Conservation (phyloP, 2,329 filamentous ascomycete genomes). For the Tolypocladium ovalisporum region DNA sequence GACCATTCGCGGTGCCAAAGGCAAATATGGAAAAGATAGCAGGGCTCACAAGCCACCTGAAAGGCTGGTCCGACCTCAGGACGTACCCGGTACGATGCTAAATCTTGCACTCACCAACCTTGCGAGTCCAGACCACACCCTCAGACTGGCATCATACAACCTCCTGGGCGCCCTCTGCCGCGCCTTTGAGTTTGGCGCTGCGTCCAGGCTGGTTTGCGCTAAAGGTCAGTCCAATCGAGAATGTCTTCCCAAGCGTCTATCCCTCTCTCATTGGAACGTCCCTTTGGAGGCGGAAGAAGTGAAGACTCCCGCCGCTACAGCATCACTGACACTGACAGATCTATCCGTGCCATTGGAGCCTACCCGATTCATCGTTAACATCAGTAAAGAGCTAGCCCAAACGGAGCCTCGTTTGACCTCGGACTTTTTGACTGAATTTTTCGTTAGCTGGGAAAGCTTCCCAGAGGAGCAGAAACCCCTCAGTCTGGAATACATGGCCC, state of each 20-base stretch:
- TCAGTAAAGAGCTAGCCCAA: slow-evolving; percentile 51
- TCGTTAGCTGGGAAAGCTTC: slow-evolving; percentile 61
- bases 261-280: not conserved
- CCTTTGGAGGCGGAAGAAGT: not conserved
- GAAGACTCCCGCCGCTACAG: not conserved
- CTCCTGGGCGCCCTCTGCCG: slow-evolving; percentile 55
- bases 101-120: slow-evolving; percentile 59
- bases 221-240: slow-evolving; percentile 35
- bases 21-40: slow-evolving; percentile 53
- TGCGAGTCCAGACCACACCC: slow-evolving; percentile 46
- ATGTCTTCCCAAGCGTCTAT: not conserved
- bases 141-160: slow-evolving; percentile 57
- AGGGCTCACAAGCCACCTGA: slow-evolving; percentile 51
- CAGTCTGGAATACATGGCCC: slow-evolving; percentile 59
- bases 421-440: slow-evolving; percentile 64
- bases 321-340: slow-evolving; percentile 26
- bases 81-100: slow-evolving; percentile 58
- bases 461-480: slow-evolving; percentile 55
- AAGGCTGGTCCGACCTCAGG: slow-evolving; percentile 55
- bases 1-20: slow-evolving; percentile 51
- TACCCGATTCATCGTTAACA: slow-evolving; percentile 52
- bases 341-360: slow-evolving; percentile 53
- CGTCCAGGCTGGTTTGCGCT: slow-evolving; percentile 49
- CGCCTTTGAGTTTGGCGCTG: slow-evolving; percentile 55
- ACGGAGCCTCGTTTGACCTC: slow-evolving; percentile 57